Percentiles rank a stretch among this genome's conserved stretches.
Evolutionary conservation across 805 yeast species (phyloP).

Genomic region (Kodamaea laetipori): DNA sequence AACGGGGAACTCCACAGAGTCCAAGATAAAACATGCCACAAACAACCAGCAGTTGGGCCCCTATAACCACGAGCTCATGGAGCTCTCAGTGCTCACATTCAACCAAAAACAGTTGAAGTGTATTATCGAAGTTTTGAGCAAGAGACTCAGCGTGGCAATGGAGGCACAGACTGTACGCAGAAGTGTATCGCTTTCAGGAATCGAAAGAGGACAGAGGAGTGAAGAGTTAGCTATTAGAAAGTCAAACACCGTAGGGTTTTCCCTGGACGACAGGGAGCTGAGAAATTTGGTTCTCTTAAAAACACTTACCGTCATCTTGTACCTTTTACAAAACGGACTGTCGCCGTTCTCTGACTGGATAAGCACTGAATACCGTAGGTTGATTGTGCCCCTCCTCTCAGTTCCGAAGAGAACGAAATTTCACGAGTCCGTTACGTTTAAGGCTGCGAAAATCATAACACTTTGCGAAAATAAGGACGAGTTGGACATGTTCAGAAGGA

Average conservation of each 20-base stretch:
- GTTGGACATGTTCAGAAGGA: conserved; percentile 42
- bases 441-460: conserved; percentile 35
- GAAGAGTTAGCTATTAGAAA: neutral
- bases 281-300: conserved; percentile 36
- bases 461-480: conserved; percentile 34
- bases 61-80: conserved; percentile 55
- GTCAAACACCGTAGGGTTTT: conserved; percentile 5
- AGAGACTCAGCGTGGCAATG: conserved; percentile 43
- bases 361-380: conserved; percentile 12
- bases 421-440: conserved; percentile 38
- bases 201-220: neutral
- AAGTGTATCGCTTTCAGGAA: conserved; percentile 2
- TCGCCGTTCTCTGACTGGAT: conserved; percentile 51
- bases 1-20: conserved; percentile 18
- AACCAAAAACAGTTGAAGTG: conserved; percentile 39
- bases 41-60: conserved; percentile 58
- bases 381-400: conserved; percentile 22
- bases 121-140: conserved; percentile 43
- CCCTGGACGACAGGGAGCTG: neutral
- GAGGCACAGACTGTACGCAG: conserved; percentile 22
- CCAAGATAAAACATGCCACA: conserved; percentile 41
- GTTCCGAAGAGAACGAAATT: conserved; percentile 18
- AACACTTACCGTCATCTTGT: conserved; percentile 53
- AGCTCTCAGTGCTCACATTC: conserved; percentile 50
- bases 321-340: conserved; percentile 56